These are phyloP conservation scores for Mariannaea sp. DNA, from an alignment of 2,329 filamentous ascomycete genomes.

Conservation along the genomic window DNA sequence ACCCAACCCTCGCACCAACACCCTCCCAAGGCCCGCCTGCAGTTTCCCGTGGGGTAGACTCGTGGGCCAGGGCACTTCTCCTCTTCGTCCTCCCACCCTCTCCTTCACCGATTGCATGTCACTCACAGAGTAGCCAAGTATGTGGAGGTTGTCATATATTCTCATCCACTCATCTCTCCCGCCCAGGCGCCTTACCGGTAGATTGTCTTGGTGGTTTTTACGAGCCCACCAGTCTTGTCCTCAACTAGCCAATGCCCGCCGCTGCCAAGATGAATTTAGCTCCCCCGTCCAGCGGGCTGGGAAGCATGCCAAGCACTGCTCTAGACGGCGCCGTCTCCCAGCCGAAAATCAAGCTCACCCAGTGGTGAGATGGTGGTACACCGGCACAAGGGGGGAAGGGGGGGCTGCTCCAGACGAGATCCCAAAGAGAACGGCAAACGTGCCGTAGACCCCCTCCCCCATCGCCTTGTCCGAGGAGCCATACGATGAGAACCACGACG, in stretches of 20 bases:
- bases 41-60: no score
- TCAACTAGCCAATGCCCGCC: conserved; percentile 19
- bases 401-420: conserved; percentile 26
- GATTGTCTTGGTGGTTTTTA: conserved; percentile 13
- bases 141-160: no score
- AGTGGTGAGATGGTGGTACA: conserved; percentile 19
- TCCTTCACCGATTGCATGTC: neutral
- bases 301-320: conserved; percentile 23
- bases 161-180: no score
- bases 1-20: no score
- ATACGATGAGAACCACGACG: conserved; percentile 18
- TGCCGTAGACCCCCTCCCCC: conserved; percentile 19
- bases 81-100: neutral
- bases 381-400: conserved; percentile 20
- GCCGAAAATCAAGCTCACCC: conserved; percentile 24
- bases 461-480: conserved; percentile 22
- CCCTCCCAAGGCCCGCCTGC: no score
- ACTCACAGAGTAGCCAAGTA: no score
- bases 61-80: no score
- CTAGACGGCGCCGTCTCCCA: conserved; percentile 23
- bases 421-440: conserved; percentile 24
- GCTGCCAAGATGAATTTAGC: conserved; percentile 24
- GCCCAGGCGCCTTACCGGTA: no score
- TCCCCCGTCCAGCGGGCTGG: no score
- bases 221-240: conserved; percentile 24